These are phyloP conservation scores for Aspergillus baeticus DNA, from an alignment of 495 filamentous ascomycete genomes.

Conservation along the genomic window DNA sequence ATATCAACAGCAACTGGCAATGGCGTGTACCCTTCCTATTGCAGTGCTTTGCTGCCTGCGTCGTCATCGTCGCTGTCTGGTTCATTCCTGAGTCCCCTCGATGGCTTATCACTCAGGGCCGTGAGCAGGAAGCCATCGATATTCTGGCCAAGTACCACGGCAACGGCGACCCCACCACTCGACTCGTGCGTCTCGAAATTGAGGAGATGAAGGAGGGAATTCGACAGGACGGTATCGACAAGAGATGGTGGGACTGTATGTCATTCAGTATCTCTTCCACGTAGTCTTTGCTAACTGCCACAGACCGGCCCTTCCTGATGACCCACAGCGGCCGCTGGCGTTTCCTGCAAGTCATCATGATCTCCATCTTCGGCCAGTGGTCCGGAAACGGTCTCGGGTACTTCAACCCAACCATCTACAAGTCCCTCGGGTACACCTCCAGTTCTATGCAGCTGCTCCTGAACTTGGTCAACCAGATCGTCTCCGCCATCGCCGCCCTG, in stretches of 20 bases:
- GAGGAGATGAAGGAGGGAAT: conserved; percentile 62
- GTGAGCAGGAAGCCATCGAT: conserved; percentile 50
- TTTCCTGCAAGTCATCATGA: conserved; percentile 60
- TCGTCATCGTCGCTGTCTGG: conserved; percentile 55
- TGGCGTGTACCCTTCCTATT: conserved; percentile 57
- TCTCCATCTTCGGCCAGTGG: conserved; percentile 58
- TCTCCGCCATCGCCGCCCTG: conserved; percentile 66
- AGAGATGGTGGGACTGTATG: conserved; percentile 66
- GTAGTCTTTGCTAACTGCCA: neutral
- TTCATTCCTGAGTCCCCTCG: conserved; percentile 64
- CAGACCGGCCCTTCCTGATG: conserved; percentile 54
- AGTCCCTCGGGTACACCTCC: conserved; percentile 38
- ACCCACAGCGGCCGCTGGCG: conserved; percentile 60
- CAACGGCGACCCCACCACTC: conserved; percentile 50
- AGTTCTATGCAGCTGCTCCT: conserved; percentile 59
- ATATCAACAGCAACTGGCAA: conserved; percentile 37
- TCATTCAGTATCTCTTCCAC: neutral
- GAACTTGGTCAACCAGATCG: conserved; percentile 63
- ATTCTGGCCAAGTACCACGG: conserved; percentile 61
- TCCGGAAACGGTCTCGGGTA: conserved; percentile 50
- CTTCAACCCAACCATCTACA: conserved; percentile 44
- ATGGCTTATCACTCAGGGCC: conserved; percentile 54
- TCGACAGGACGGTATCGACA: conserved; percentile 54
- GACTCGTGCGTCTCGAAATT: conserved; percentile 53
- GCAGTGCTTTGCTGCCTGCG: conserved; percentile 46